Evolutionary conservation across 345 rosid genomes (phyloP).

Genomic region (Hevea brasiliensis): DNA sequence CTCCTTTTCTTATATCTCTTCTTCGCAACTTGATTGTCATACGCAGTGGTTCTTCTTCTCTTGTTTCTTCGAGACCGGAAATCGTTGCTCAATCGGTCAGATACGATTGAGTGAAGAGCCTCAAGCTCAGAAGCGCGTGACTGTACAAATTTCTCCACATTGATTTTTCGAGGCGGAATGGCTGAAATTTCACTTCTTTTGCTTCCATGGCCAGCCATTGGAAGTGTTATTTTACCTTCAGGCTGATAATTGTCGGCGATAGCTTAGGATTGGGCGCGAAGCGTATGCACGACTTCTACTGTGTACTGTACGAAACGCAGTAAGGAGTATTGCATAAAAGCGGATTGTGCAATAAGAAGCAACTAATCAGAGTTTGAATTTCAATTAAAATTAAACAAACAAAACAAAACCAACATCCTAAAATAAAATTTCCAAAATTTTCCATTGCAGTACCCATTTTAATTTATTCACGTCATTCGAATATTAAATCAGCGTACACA

Average conservation of each 20-base stretch:
- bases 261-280: background rate
- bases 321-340: too few species aligned
- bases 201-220: conserved; percentile 44
- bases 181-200: conserved; percentile 31
- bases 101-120: conserved; percentile 56
- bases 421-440: too few species aligned
- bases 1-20: conserved; percentile 47
- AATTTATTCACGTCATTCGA: too few species aligned
- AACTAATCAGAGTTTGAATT: too few species aligned
- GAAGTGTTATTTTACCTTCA: background rate
- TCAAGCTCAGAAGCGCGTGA: conserved; percentile 69
- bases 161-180: conserved; percentile 57
- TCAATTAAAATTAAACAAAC: too few species aligned
- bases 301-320: too few species aligned
- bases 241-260: background rate
- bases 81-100: conserved; percentile 53
- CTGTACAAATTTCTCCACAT: conserved; percentile 67
- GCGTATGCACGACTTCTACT: background rate
- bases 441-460: too few species aligned
- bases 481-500: too few species aligned
- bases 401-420: too few species aligned
- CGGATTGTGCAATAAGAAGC: too few species aligned
- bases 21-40: conserved; percentile 50
- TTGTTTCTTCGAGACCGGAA: conserved; percentile 64
- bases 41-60: conserved; percentile 80